phyloP scores from a whole-genome alignment of 257 asterid species.

The Solanum etuberosum region DNA sequence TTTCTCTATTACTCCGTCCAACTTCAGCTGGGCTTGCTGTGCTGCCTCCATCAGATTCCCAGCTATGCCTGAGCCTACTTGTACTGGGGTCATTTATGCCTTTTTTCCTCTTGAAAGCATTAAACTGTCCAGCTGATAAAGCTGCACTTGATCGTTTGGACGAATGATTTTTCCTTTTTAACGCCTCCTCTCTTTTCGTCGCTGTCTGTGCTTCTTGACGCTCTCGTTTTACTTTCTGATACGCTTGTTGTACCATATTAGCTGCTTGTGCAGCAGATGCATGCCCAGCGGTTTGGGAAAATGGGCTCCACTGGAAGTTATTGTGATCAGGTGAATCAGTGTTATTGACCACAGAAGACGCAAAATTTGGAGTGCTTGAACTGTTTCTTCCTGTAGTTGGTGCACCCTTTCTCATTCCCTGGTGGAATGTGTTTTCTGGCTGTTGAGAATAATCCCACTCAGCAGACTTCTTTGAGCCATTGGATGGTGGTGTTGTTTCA shows the following conservation, averaged over 20 bases:
- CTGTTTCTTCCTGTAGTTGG: constrained; percentile 9
- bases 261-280: constrained; percentile 58
- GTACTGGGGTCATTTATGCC: constrained; percentile 25
- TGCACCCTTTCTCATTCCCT: not conserved
- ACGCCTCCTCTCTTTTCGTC: constrained; percentile 41
- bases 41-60: constrained; percentile 6
- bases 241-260: constrained; percentile 62
- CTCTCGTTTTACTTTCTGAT: constrained; percentile 62
- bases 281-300: constrained; percentile 36
- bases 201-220: constrained; percentile 68
- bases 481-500: constrained; percentile 50
- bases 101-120: constrained; percentile 50
- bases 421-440: constrained; percentile 18
- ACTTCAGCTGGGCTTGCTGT: constrained; percentile 7
- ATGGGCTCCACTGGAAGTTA: constrained; percentile 59
- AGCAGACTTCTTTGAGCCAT: constrained; percentile 19
- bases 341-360: constrained; percentile 1
- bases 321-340: not conserved
- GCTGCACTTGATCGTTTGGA: constrained; percentile 30
- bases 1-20: constrained; percentile 2
- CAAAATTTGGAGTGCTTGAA: constrained; percentile 10
- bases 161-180: constrained; percentile 26
- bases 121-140: constrained; percentile 19
- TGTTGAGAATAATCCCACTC: constrained; percentile 13
- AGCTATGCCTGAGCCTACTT: constrained; percentile 14